Percentiles rank a stretch among this genome's conserved stretches.
These are phyloP conservation scores for Leishmania major DNA, from an alignment of 208 protist species.

Conservation along the genomic window DNA sequence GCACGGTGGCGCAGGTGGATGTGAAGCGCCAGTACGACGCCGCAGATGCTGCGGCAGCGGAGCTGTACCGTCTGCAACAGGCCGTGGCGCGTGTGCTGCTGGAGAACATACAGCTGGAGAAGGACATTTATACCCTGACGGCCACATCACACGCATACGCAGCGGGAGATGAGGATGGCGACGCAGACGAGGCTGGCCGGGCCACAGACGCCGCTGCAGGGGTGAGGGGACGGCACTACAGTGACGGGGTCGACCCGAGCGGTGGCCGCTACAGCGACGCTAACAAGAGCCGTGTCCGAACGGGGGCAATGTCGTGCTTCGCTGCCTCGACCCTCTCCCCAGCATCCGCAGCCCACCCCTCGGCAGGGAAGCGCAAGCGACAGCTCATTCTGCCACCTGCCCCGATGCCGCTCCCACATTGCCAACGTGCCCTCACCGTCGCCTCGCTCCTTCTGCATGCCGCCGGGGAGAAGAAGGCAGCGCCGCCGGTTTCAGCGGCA, in stretches of 20 bases:
- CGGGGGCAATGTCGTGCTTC: background rate
- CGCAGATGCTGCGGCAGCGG: conserved; percentile 25
- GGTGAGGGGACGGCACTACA: background rate
- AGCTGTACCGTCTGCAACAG: conserved; percentile 45
- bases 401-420: background rate
- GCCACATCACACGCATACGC: background rate
- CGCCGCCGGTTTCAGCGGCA: background rate
- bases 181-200: background rate
- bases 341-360: background rate
- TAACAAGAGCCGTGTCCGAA: background rate
- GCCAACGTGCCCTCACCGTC: too few species aligned
- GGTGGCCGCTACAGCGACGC: background rate
- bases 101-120: conserved; percentile 65
- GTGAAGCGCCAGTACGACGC: conserved; percentile 18
- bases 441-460: background rate
- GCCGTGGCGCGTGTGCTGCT: conserved; percentile 39
- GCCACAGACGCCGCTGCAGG: background rate
- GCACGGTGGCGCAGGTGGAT: conserved; percentile 3
- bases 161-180: background rate
- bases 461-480: background rate
- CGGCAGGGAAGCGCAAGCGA: background rate
- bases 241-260: background rate
- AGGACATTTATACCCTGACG: conserved; percentile 24
- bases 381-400: background rate
- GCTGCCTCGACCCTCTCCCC: background rate